Evolutionary conservation across 1,284 basidiomycete species (phyloP).

Genomic region (Ustilago crameri): DNA sequence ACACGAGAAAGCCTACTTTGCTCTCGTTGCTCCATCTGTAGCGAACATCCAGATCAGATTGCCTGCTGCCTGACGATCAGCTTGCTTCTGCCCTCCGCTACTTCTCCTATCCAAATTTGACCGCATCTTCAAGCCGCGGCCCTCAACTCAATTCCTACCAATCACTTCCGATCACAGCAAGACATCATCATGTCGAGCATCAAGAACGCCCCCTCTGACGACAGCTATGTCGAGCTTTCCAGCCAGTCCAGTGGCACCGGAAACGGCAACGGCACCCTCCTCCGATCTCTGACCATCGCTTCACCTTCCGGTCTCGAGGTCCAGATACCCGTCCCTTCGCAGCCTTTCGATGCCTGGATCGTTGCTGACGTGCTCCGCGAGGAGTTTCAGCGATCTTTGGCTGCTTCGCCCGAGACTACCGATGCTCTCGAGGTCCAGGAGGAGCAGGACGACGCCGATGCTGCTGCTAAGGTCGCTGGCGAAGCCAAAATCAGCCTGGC

Average conservation of each 20-base stretch:
- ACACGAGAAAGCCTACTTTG: conserved; percentile 9
- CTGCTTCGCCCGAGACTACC: conserved; percentile 52
- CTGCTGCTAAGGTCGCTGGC: conserved; percentile 33
- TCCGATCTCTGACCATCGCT: conserved; percentile 43
- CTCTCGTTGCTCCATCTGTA: conserved; percentile 12
- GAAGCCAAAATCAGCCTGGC: conserved; percentile 57
- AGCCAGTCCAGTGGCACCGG: conserved; percentile 43
- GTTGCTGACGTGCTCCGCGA: conserved; percentile 59
- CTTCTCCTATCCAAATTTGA: not conserved
- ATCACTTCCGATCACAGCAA: not conserved
- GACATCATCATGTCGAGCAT: conserved; percentile 31
- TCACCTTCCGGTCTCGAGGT: conserved; percentile 44
- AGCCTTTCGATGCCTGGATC: conserved; percentile 63
- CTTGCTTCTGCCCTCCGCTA: conserved; percentile 29
- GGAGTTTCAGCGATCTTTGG: conserved; percentile 56
- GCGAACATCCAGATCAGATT: conserved; percentile 5
- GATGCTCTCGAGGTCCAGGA: conserved; percentile 51
- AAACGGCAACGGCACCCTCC: conserved; percentile 39
- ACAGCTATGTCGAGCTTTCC: conserved; percentile 50
- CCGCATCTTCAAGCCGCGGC: no score
- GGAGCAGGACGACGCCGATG: conserved; percentile 55
- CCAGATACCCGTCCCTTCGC: conserved; percentile 53
- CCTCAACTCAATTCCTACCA: not conserved
- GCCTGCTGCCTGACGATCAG: conserved; percentile 49
- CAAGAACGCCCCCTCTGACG: conserved; percentile 48